A percentile compares a stretch with the other conserved stretches of the same genome.
phyloP scores from a whole-genome alignment of 2,329 filamentous ascomycete genomes.

The Elsinoe perseae region DNA sequence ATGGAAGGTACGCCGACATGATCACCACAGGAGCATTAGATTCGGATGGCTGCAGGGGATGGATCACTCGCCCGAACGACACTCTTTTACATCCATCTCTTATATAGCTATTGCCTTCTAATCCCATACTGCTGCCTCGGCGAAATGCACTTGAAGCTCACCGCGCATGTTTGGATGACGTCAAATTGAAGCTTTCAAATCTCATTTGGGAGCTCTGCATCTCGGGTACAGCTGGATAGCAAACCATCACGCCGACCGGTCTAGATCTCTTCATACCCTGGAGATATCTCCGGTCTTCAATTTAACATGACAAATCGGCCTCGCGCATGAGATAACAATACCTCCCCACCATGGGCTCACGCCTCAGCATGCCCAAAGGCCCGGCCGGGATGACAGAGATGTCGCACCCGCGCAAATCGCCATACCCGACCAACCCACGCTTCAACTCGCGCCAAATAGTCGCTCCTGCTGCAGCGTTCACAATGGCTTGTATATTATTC shows the following conservation, averaged over 20 bases:
- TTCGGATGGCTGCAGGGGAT: too few species aligned
- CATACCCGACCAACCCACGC: conserved; percentile 28
- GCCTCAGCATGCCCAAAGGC: conserved; percentile 38
- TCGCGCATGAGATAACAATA: conserved; percentile 3
- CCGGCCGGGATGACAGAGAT: conserved; percentile 38
- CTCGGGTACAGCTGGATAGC: neutral
- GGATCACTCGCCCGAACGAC: neutral
- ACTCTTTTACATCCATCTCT: too few species aligned
- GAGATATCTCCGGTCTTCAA: neutral
- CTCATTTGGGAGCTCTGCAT: neutral
- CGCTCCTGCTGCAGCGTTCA: conserved; percentile 55
- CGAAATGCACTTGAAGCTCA: neutral
- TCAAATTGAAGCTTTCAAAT: conserved; percentile 11
- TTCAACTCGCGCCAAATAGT: conserved; percentile 41
- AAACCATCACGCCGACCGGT: neutral
- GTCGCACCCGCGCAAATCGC: conserved; percentile 26
- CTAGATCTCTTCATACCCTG: neutral
- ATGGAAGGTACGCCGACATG: neutral
- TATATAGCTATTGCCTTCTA: too few species aligned
- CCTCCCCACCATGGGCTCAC: conserved; percentile 37
- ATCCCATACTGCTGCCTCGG: too few species aligned
- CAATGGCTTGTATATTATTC: conserved; percentile 54
- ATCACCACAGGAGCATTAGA: neutral
- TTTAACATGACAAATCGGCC: neutral
- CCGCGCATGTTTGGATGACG: conserved; percentile 4